Evolutionary conservation across 2,329 filamentous ascomycete species (phyloP).

Genomic region (Stagonosporopsis cucurbitacearum): DNA sequence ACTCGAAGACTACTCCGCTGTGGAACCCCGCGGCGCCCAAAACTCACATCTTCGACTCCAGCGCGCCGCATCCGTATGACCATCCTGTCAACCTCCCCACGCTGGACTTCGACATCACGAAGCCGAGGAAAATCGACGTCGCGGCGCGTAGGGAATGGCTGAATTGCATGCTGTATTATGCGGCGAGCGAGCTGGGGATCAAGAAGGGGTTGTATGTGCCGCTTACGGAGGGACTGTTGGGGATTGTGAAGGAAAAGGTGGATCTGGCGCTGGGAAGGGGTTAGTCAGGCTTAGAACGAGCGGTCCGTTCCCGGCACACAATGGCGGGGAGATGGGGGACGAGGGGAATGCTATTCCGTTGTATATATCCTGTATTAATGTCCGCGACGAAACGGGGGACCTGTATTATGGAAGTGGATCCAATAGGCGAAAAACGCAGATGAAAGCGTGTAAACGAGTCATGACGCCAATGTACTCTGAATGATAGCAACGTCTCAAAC

Average conservation of each 20-base stretch:
- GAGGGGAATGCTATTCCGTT: too few relatives aligned
- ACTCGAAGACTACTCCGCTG: background rate
- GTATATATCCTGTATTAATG: too few relatives aligned
- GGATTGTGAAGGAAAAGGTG: slow-evolving; percentile 23
- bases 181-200: slow-evolving; percentile 33
- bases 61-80: slow-evolving; percentile 31
- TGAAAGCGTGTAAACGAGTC: too few relatives aligned
- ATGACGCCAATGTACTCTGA: too few relatives aligned
- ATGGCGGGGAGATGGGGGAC: too few relatives aligned
- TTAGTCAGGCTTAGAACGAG: background rate
- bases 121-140: slow-evolving; percentile 30
- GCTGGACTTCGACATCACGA: slow-evolving; percentile 12
- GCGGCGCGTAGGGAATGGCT: slow-evolving; percentile 34
- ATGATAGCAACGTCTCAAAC: too few relatives aligned
- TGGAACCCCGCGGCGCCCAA: background rate
- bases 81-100: slow-evolving; percentile 12
- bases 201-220: slow-evolving; percentile 39
- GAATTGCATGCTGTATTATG: slow-evolving; percentile 35
- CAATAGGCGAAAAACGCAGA: too few relatives aligned
- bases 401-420: too few relatives aligned
- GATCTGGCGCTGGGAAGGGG: slow-evolving; percentile 20
- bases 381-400: too few relatives aligned
- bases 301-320: too few relatives aligned
- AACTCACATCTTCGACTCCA: slow-evolving; percentile 31
- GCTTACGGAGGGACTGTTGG: slow-evolving; percentile 27